Evolutionary conservation across 1,139 yeast genomes (phyloP).

Genomic region (Hyphopichia khmerensis): DNA sequence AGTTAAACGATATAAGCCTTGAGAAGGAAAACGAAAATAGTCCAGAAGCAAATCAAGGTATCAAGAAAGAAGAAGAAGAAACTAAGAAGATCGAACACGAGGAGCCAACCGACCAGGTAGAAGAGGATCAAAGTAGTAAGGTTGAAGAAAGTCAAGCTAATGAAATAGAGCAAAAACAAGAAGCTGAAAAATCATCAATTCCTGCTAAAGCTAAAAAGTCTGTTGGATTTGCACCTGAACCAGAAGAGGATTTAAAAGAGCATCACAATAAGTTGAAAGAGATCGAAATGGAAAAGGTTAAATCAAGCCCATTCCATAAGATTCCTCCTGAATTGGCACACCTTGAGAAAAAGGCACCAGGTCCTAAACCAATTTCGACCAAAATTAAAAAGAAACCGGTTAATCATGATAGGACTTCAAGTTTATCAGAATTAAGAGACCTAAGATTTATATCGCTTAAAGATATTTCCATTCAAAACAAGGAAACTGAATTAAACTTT

Average conservation of each 20-base stretch:
- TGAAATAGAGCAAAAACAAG: no score
- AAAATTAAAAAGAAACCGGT: conserved; percentile 5
- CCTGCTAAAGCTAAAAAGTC: conserved; percentile 18
- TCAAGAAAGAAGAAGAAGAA: neutral
- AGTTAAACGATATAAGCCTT: no score
- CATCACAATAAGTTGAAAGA: conserved; percentile 30
- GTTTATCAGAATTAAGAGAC: conserved; percentile 18
- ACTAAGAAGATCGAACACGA: neutral
- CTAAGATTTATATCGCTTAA: conserved; percentile 37
- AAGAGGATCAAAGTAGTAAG: no score
- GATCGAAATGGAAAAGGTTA: conserved; percentile 24
- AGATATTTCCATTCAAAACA: conserved; percentile 42
- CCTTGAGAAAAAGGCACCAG: conserved; percentile 25
- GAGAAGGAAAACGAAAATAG: no score
- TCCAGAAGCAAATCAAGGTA: no score
- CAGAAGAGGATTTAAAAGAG: conserved; percentile 35
- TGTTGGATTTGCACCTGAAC: conserved; percentile 45
- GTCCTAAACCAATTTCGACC: conserved; percentile 21
- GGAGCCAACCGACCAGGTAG: no score
- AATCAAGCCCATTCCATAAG: conserved; percentile 37
- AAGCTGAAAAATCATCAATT: no score
- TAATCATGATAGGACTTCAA: conserved; percentile 5
- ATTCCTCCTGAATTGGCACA: conserved; percentile 47
- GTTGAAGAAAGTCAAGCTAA: no score
- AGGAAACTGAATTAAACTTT: conserved; percentile 43